Evolutionary conservation across 805 yeast species (phyloP).

Genomic region (Soucietia sequanensis): DNA sequence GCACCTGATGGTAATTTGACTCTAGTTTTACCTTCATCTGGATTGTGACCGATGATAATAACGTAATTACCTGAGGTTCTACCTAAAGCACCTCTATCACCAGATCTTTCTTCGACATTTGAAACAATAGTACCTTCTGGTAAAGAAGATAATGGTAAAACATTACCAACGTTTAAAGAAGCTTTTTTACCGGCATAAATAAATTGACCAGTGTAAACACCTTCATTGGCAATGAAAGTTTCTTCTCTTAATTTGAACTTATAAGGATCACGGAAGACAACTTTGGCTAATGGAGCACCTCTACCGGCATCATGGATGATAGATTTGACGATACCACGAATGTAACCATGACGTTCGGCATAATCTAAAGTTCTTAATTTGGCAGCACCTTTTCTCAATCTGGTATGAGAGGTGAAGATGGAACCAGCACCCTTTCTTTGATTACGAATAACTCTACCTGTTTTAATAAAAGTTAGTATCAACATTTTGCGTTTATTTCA

Average conservation of each 20-base stretch:
- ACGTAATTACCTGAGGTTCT: constrained; percentile 99
- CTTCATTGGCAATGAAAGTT: constrained; percentile 99
- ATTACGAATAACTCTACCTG: constrained; percentile 99
- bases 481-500: constrained; percentile 1
- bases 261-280: constrained; percentile 99
- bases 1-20: constrained; percentile 99
- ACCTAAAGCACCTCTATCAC: constrained; percentile 99
- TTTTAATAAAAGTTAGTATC: constrained; percentile 14
- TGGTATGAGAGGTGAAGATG: constrained; percentile 99
- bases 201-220: constrained; percentile 99
- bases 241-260: constrained; percentile 96
- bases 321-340: constrained; percentile 98
- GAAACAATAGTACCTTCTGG: constrained; percentile 99
- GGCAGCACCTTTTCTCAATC: constrained; percentile 99
- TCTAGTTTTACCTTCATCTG: constrained; percentile 98
- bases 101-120: constrained; percentile 97
- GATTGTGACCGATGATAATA: constrained; percentile 98
- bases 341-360: constrained; percentile 99
- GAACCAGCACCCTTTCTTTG: constrained; percentile 99
- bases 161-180: constrained; percentile 94
- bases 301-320: constrained; percentile 99
- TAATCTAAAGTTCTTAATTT: constrained; percentile 98
- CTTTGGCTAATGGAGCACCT: constrained; percentile 99
- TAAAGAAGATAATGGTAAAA: constrained; percentile 92
- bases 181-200: constrained; percentile 99